Conservation (phyloP, 345 rosid species). For the Gossypium arboreum region DNA sequence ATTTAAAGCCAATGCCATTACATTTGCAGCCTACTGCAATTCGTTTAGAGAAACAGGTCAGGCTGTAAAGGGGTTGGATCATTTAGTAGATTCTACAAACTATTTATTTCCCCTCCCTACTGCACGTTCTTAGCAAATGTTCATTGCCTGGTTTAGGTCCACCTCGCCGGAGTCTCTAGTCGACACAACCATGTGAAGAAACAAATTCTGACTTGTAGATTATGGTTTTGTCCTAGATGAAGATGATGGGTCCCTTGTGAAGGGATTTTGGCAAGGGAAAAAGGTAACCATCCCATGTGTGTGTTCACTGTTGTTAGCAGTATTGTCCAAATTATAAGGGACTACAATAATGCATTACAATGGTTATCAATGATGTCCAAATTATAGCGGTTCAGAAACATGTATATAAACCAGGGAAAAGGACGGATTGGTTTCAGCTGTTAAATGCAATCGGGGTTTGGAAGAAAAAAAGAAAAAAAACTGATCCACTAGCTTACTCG, state of each 20-base stretch:
- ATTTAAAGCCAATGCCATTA: too few species aligned
- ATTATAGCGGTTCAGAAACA: not conserved
- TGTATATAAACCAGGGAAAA: constrained; percentile 4
- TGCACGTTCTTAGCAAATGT: not conserved
- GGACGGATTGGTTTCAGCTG: not conserved
- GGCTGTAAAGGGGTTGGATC: not conserved
- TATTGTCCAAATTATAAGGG: constrained; percentile 4
- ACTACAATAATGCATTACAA: constrained; percentile 12
- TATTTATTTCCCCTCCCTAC: not conserved
- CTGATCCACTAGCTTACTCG: too few species aligned
- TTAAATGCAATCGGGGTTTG: not conserved
- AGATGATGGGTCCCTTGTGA: constrained; percentile 10
- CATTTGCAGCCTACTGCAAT: not conserved
- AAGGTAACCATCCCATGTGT: constrained; percentile 14
- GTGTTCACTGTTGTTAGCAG: constrained; percentile 3
- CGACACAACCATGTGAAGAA: constrained; percentile 15
- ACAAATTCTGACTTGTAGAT: not conserved
- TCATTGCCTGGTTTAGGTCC: constrained; percentile 5
- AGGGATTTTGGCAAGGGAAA: not conserved
- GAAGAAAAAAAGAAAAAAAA: too few species aligned
- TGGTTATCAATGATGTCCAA: constrained; percentile 1
- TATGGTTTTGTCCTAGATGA: constrained; percentile 9
- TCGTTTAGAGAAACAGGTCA: not conserved
- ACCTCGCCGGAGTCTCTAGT: constrained; percentile 1
- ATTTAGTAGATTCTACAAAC: not conserved